Evolutionary conservation across 2,329 filamentous ascomycete species (phyloP), one percentile per base, ranked within the genome.

Genomic region (Scedosporium minutisporum): DNA sequence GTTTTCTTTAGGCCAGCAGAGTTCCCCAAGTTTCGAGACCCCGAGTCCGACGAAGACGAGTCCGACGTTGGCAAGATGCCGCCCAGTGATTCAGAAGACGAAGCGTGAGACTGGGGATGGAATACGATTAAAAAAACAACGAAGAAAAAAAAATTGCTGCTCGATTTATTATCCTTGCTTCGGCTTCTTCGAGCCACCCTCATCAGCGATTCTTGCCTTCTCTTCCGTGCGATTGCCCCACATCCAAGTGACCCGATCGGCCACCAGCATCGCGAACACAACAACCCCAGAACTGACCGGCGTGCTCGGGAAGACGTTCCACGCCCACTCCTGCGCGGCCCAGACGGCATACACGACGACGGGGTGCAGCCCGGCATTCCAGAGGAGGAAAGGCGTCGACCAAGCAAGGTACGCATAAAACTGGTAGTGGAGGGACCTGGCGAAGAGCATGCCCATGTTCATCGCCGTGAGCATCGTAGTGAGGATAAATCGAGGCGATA

Each of bases 361-460:
- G 0, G 89, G 87, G 68, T 88, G 86, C 64, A 87, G 77, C 1
- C 87, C 87, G 62, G 87, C 85, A 69, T 85, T 85, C 91, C 92
- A 97, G 61, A 96, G 82, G 65, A 97, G 79, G 72, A 90, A 96
- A 0, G 93, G 93, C 6, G 90, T 91, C 14, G 89, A 84, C 93
- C 93, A 97, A 29, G 89, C 90, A 64, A 96, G 83, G 79, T 96
- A 96, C 57, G 90, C 86, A 75, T 92, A 97, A 79, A 97, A 97
- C 71, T 97, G 93, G 79, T 96, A 97, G 77, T 97, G 93, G 68
- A 97, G 82, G 62, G 89, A 93, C 63, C 93, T 82, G 27, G 93
- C 93, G 71, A 91, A 96, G 57, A 96, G 81, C 75, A 96, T 82
- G 44, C 93, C 93, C 63, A 96, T 84, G 33, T 86, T 79, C 67